Evolutionary conservation across 176 grass and related monocot genomes (phyloP), one percentile per base, ranked within the genome.

Genomic region (Bromus sterilis): DNA sequence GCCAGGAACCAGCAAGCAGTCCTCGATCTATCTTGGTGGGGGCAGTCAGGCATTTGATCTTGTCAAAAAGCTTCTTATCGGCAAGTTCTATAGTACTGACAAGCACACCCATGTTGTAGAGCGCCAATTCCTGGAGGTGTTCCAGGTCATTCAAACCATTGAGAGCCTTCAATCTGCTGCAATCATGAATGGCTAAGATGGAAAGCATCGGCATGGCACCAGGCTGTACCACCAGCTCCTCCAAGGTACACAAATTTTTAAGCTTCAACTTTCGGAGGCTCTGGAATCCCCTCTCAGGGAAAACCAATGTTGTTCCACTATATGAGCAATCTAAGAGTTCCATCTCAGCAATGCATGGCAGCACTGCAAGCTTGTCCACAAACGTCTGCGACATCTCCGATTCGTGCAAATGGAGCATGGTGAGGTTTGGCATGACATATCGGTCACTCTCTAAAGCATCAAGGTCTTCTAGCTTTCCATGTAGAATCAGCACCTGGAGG

Each of bases 171-270:
- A 92, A 43, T 12, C 32, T 87, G 18, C 71, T 68, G 80, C 90
- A 92, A 11, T 42, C 70, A 84, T 89, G 74, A n/a, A 92, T 65
- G 14, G 73, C 25, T 71, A 92, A 56, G 80, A 61, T 60, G 40
- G 63, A 83, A 73, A 92, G 83, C 80, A 71, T 84, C 23, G 66
- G 65, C 83, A 92, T 78, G 8, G 90, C 75, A 4, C 87, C 87
- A 36, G 11, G 35, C 1, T 58, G 13, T 65, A 92, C 81, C 69
- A 77, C 67, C 57, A 88, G 66, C 29, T 71, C 80, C 60, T 92
- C 76, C 58, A 92, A 72, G 44, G 31, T 87, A 57, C 75, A 81
- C 53, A 92, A 40, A 28, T 89, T 89, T 71, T 59, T 73, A 46
- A 89, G 59, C 66, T 89, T 89, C 83, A 92, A 24, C 15, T 78